Evolutionary conservation across 1,284 basidiomycete species (phyloP).

Genomic region (Phlebopus sp.): DNA sequence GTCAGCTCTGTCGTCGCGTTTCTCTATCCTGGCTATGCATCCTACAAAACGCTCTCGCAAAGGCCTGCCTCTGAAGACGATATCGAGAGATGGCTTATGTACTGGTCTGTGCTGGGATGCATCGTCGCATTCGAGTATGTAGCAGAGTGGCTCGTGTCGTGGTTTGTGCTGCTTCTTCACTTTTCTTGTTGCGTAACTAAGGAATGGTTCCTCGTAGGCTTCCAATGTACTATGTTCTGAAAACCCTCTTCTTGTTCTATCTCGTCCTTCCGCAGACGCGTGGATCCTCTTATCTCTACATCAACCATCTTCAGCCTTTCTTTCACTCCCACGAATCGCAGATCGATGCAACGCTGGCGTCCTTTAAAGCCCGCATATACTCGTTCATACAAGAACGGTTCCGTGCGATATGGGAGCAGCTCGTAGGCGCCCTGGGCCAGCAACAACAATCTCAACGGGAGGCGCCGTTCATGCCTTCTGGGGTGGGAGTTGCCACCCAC

Average conservation of each 20-base stretch:
- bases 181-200: slow-evolving; percentile 8
- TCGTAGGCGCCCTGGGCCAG: slow-evolving; percentile 47
- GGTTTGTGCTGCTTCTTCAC: slow-evolving; percentile 45
- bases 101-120: slow-evolving; percentile 83
- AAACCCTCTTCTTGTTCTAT: slow-evolving; percentile 84
- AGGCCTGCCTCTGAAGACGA: slow-evolving; percentile 76
- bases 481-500: slow-evolving; percentile 22
- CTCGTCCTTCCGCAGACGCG: slow-evolving; percentile 87
- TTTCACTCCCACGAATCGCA: slow-evolving; percentile 72
- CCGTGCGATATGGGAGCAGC: slow-evolving; percentile 59
- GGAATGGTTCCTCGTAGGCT: slow-evolving; percentile 51
- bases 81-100: slow-evolving; percentile 86
- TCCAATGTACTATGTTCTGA: slow-evolving; percentile 83
- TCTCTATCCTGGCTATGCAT: slow-evolving; percentile 82
- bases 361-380: slow-evolving; percentile 57
- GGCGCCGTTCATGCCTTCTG: slow-evolving; percentile 20
- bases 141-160: slow-evolving; percentile 81
- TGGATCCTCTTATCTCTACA: slow-evolving; percentile 81
- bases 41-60: slow-evolving; percentile 80
- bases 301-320: slow-evolving; percentile 74
- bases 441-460: slow-evolving; percentile 12
- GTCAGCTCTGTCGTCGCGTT: slow-evolving; percentile 65
- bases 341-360: slow-evolving; percentile 75
- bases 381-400: slow-evolving; percentile 63
- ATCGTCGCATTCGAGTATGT: slow-evolving; percentile 72